phyloP scores from a whole-genome alignment of 768 basidiomycete species.

The Hygrocybe coccinea region DNA sequence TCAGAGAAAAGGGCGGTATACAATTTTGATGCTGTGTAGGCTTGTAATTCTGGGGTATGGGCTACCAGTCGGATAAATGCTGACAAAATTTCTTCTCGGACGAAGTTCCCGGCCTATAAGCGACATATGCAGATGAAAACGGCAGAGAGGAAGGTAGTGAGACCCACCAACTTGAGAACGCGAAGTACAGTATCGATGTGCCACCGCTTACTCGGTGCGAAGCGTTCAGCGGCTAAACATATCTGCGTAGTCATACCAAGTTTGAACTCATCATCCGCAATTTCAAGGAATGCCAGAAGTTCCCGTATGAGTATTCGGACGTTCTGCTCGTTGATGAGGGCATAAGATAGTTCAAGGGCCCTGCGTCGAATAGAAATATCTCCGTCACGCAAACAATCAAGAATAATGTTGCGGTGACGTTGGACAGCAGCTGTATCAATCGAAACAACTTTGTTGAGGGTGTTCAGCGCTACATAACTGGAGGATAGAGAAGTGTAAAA shows the following conservation, averaged over 20 bases:
- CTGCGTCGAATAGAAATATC: constrained; percentile 97
- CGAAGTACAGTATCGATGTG: constrained; percentile 97
- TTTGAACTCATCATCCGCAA: constrained; percentile 99
- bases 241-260: constrained; percentile 97
- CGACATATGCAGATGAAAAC: background rate
- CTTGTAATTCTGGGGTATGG: constrained; percentile 94
- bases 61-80: constrained; percentile 94
- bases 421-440: constrained; percentile 99
- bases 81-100: constrained; percentile 92
- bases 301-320: constrained; percentile 90
- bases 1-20: constrained; percentile 84
- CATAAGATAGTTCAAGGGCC: constrained; percentile 94
- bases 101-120: constrained; percentile 90
- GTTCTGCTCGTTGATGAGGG: constrained; percentile 91
- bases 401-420: constrained; percentile 94
- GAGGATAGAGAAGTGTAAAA: background rate
- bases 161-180: constrained; percentile 79
- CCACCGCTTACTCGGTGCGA: constrained; percentile 97
- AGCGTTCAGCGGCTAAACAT: constrained; percentile 89
- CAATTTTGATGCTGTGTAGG: constrained; percentile 88
- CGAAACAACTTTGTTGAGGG: constrained; percentile 94
- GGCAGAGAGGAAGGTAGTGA: background rate
- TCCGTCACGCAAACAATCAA: constrained; percentile 98
- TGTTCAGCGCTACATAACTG: constrained; percentile 97
- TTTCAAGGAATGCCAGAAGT: constrained; percentile 91